A percentile compares a stretch with the other conserved stretches of the same genome.
These are phyloP conservation scores for Larix kaempferi DNA, from an alignment of 75 land plant genomes.

Conservation along the genomic window DNA sequence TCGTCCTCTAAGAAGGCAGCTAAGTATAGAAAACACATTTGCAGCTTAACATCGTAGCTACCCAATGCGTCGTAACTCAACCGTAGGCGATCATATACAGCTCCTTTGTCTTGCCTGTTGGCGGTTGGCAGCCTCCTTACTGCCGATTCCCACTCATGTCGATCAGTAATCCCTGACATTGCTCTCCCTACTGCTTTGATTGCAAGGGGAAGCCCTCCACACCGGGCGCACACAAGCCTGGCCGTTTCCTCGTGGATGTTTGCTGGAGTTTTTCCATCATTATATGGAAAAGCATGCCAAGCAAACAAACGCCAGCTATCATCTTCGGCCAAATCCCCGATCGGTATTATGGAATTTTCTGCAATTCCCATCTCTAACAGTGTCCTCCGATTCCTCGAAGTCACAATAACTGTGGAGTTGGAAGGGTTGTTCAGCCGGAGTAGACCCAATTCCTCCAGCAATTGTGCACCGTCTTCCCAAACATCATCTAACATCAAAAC, in stretches of 20 bases:
- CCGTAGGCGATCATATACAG: not conserved
- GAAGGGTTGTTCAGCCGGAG: not conserved
- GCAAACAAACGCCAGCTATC: not conserved
- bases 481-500: conserved; percentile 2
- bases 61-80: not conserved
- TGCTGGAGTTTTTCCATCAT: not conserved
- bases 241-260: not conserved
- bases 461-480: not conserved
- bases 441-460: not conserved
- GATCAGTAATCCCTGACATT: not conserved
- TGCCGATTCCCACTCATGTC: not conserved
- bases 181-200: not conserved
- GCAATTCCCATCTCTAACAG: not conserved
- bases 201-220: not conserved
- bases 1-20: not conserved
- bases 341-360: not conserved
- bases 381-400: not conserved
- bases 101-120: not conserved
- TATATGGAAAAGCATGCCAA: not conserved
- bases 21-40: not conserved
- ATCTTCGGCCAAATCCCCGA: not conserved
- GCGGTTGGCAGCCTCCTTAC: not conserved
- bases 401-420: not conserved
- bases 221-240: not conserved
- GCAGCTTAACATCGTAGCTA: not conserved